Evolutionary conservation across 1,284 basidiomycete genomes (phyloP), one percentile per base, ranked within the genome.

Genomic region (Phenoliferia sp.): DNA sequence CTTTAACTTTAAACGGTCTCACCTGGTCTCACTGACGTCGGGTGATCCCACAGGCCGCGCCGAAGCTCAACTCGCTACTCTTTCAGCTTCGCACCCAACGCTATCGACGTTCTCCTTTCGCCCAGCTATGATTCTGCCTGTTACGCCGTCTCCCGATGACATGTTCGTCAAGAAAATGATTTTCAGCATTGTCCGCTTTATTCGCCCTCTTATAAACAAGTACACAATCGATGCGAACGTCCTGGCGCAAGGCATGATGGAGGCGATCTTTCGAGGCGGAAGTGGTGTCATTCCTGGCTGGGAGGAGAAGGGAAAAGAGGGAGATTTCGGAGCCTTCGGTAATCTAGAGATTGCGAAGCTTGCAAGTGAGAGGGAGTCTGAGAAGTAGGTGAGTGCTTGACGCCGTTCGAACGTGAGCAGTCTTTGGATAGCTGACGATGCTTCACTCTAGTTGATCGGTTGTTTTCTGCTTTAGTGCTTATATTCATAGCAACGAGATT

Each of bases 101-200:
- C 56, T 70, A 26, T 56, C 66, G 4, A 12, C 66, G 12, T 70
- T 58, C 64, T 65, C 66, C 31, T 70, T 70, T 66, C 60, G 69
- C 33, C 69, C 69, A 2, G 66, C 55, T 32, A 61, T 61, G 32
- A 68, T 67, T 39, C 3, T 59, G 7, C 62, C 69, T 7, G 22
- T 39, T 34, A 19, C 36, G 2, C 66, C 69, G 10, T 29, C 35
- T 26, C 63, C 69, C 9, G 61, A 59, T 1, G 48, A 36, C 5
- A 6, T 52, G 0, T 32, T 10, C 2, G 10, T 17, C 19, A 44
- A 63, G n/a, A 22, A 19, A 3, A 12, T 32, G 3, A 3, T 56
- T 3, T 56, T 32, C 55, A 17, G 22, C 55, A 15, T 32, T 28
- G 28, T 16, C 15, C 26, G 16, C 55, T 56, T 56, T 39, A 28